Base-by-base conservation (phyloP, 371 early-diverging fungal genomes). In the Mucor indicus region DNA sequence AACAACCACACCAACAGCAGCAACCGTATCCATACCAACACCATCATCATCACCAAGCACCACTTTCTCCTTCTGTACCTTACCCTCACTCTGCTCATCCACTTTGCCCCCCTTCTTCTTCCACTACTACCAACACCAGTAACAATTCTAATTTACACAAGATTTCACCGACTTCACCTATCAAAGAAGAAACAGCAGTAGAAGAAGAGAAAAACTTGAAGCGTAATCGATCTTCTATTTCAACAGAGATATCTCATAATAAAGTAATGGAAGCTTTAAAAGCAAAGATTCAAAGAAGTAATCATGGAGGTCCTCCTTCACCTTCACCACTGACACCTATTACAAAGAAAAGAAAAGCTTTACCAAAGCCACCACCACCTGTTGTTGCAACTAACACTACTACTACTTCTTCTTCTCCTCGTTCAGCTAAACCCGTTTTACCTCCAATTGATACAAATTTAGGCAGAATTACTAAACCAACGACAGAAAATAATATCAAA, bases 51-150 rank as follows among this genome's bases (percentile, higher is more conserved):
- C 48, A 27, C 7, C 44, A 30, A 22, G 42, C 40, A 17, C 55
- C 67, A 10, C 35, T 46, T 16, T 64, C 69, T 1, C 61, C 64
- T 13, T 63, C 60, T n/a, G 54, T 58, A 31, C 53, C 53, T 22
- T 62, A 66, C 43, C 69, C 69, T 19, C 65, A 64, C 31, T 64
- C 69, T 15, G 69, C 69, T 2, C 69, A 69, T 49, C 69, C 69
- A 16, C 55, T 69, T 2, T 68, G 64, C 44, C 61, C 60, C 8
- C 54, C 64, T 33, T 30, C 45, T 35, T 43, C 27, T 19, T 33
- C 35, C 4, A 33, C 35, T 9, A 9, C 35, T 9, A 9, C 35
- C 4, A 33, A 7, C 4, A 9, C 15, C 5, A 33, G 4, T 33
- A 15, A 13, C n/a, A 5, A 33, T 33, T 4, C 9, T 33, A 33